A percentile compares a stretch with the other conserved stretches of the same genome.
phyloP scores from a whole-genome alignment of 2,329 filamentous ascomycete species.

The Cercospora beticola region DNA sequence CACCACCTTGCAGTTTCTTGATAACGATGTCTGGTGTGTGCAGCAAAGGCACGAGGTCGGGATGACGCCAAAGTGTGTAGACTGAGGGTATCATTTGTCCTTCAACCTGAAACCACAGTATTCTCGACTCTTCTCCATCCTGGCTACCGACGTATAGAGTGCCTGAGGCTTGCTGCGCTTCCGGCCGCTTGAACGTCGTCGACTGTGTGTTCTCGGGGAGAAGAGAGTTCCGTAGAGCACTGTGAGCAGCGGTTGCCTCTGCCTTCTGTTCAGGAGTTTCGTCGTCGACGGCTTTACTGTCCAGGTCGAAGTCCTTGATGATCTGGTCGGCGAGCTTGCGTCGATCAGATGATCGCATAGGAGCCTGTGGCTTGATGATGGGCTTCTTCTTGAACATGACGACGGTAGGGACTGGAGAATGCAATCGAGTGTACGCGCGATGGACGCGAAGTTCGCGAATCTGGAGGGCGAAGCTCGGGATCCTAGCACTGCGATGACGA shows the following conservation, averaged over 20 bases:
- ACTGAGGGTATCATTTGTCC: slow-evolving; percentile 57
- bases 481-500: background rate
- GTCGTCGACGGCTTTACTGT: slow-evolving; percentile 27
- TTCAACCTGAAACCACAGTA: slow-evolving; percentile 64
- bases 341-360: slow-evolving; percentile 66
- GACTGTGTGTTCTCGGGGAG: slow-evolving; percentile 63
- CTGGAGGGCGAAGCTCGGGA: background rate
- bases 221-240: slow-evolving; percentile 57
- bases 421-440: background rate
- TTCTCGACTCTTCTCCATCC: slow-evolving; percentile 56
- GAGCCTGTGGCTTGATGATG: slow-evolving; percentile 63
- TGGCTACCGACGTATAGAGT: slow-evolving; percentile 65
- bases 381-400: slow-evolving; percentile 43
- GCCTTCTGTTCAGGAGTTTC: slow-evolving; percentile 46
- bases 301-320: slow-evolving; percentile 54
- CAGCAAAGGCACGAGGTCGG: slow-evolving; percentile 61
- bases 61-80: slow-evolving; percentile 66
- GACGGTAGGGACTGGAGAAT: slow-evolving; percentile 10
- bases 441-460: background rate
- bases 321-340: slow-evolving; percentile 67
- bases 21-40: slow-evolving; percentile 63
- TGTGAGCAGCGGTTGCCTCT: slow-evolving; percentile 47
- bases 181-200: slow-evolving; percentile 64
- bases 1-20: slow-evolving; percentile 62
- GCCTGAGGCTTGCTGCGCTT: slow-evolving; percentile 61